These are phyloP conservation scores for Nicotiana tomentosiformis DNA, from an alignment of 257 asterid species.

Conservation along the genomic window DNA sequence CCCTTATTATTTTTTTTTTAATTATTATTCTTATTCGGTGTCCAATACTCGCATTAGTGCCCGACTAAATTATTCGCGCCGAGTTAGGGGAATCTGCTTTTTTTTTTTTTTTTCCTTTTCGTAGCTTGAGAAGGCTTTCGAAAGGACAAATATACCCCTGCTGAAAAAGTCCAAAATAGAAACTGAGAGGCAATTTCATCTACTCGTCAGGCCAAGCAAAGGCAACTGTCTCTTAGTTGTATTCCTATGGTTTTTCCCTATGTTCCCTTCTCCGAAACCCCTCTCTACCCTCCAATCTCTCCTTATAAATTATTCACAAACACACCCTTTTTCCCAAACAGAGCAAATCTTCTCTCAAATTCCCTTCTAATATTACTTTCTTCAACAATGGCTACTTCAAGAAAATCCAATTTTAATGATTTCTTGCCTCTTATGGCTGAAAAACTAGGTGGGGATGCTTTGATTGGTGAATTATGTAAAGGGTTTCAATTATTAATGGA, in stretches of 20 bases:
- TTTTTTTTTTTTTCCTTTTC: not conserved
- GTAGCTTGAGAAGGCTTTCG: not conserved
- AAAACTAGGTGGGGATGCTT: constrained; percentile 52
- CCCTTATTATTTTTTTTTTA: too few relatives aligned
- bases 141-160: not conserved
- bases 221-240: constrained; percentile 15
- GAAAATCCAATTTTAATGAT: constrained; percentile 37
- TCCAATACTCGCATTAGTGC: too few relatives aligned
- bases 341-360: not conserved
- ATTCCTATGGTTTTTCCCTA: not conserved
- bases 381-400: constrained; percentile 7
- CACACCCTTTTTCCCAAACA: not conserved
- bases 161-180: not conserved
- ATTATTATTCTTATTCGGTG: too few relatives aligned
- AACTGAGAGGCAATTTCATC: constrained; percentile 6
- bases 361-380: not conserved
- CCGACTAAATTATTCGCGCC: too few relatives aligned
- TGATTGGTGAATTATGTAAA: constrained; percentile 48
- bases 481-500: constrained; percentile 50
- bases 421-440: constrained; percentile 54
- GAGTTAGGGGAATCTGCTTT: too few relatives aligned
- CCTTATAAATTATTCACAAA: not conserved
- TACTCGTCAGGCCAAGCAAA: not conserved
- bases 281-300: not conserved
- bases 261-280: not conserved